Conservation (phyloP, 177 flowering plant species). For the Vitis hybrid region DNA sequence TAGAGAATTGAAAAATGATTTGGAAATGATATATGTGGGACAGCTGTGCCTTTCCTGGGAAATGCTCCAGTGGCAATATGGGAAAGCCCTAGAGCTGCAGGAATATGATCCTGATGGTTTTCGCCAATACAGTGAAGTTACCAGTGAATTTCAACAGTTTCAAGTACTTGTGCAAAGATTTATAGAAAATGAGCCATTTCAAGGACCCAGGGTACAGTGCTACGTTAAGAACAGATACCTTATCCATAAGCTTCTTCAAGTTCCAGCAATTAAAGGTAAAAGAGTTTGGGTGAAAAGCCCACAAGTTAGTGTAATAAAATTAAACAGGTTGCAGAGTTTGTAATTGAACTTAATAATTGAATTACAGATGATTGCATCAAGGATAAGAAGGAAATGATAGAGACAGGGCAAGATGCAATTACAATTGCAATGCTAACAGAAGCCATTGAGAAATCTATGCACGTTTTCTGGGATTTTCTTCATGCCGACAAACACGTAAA, state of each 20-base stretch:
- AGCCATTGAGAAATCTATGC: conserved; percentile 57
- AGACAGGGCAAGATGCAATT: conserved; percentile 34
- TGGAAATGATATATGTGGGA: conserved; percentile 77
- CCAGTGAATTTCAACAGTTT: conserved; percentile 74
- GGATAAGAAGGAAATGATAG: conserved; percentile 26
- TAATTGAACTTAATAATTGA: neutral
- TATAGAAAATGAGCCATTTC: conserved; percentile 70
- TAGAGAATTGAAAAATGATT: conserved; percentile 46
- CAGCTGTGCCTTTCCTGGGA: conserved; percentile 93
- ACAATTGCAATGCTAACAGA: conserved; percentile 31
- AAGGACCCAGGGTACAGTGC: conserved; percentile 60
- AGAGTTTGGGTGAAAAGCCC: too few relatives aligned
- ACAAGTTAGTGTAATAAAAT: too few relatives aligned
- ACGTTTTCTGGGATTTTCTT: conserved; percentile 61
- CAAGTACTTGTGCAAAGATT: conserved; percentile 77
- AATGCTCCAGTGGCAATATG: conserved; percentile 71
- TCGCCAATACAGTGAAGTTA: conserved; percentile 54
- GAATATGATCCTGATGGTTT: conserved; percentile 35
- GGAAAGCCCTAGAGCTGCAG: conserved; percentile 44
- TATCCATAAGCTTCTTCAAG: conserved; percentile 65
- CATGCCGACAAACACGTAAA: conserved; percentile 51
- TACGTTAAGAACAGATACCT: conserved; percentile 60
- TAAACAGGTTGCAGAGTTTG: too few relatives aligned
- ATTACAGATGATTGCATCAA: conserved; percentile 54
- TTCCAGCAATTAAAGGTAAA: conserved; percentile 78